These are phyloP conservation scores for Penicillium angulare DNA, from an alignment of 495 filamentous ascomycete species.

Conservation along the genomic window DNA sequence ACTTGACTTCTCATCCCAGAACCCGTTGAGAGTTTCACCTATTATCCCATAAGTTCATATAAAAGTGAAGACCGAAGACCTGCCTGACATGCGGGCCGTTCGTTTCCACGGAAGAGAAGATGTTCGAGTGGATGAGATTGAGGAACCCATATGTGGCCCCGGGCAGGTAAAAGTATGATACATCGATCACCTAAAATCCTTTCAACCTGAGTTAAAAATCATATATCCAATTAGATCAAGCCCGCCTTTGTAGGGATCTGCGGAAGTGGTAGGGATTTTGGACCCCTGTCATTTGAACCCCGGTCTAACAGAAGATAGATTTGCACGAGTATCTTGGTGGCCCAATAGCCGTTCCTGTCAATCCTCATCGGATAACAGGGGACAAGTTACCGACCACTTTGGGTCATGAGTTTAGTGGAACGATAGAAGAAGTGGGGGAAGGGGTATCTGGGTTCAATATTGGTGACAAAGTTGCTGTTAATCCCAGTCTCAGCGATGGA, in stretches of 20 bases:
- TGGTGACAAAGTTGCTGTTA: slow-evolving; percentile 56
- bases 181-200: not conserved
- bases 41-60: no score
- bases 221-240: slow-evolving; percentile 19
- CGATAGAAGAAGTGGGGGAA: slow-evolving; percentile 56
- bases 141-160: slow-evolving; percentile 36
- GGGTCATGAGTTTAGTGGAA: slow-evolving; percentile 63
- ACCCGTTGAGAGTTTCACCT: no score
- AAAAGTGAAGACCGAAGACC: no score
- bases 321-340: slow-evolving; percentile 61
- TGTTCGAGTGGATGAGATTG: slow-evolving; percentile 40
- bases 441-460: slow-evolving; percentile 48
- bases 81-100: slow-evolving; percentile 46
- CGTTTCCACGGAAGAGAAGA: slow-evolving; percentile 41
- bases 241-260: slow-evolving; percentile 38
- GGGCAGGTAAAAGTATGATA: slow-evolving; percentile 43
- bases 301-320: slow-evolving; percentile 31
- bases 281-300: not conserved
- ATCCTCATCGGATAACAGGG: slow-evolving; percentile 57
- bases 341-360: slow-evolving; percentile 53
- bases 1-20: no score
- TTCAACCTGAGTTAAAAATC: not conserved
- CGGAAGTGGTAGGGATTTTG: slow-evolving; percentile 26
- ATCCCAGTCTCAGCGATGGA: slow-evolving; percentile 59
- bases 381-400: slow-evolving; percentile 55